Conservation (phyloP, 306 rosid genomes). For the Quercus parvula region DNA sequence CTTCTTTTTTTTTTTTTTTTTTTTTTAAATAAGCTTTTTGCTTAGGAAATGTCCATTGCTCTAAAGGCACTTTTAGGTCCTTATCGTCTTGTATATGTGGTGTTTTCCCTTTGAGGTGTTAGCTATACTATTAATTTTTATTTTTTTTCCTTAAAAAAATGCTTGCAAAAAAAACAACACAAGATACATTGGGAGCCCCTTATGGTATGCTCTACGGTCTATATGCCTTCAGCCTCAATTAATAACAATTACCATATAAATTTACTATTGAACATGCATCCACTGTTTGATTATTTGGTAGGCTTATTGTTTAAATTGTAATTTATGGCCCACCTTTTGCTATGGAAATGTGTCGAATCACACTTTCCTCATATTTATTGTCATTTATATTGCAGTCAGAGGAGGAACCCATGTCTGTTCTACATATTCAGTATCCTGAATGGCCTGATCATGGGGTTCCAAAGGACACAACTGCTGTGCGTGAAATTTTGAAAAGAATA, state of each 20-base stretch:
- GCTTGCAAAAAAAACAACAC: background rate
- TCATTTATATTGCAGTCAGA: constrained; percentile 51
- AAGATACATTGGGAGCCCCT: background rate
- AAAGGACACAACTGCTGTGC: constrained; percentile 58
- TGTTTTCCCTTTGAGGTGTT: background rate
- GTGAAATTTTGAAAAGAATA: constrained; percentile 67
- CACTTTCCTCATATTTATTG: constrained; percentile 10
- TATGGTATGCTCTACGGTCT: background rate
- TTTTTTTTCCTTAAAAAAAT: background rate
- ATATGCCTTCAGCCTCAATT: background rate
- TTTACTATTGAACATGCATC: background rate
- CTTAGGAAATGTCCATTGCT: background rate
- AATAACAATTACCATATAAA: background rate
- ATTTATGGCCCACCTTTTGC: constrained; percentile 14
- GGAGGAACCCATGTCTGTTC: constrained; percentile 57
- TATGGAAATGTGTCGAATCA: constrained; percentile 6
- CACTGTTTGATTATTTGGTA: background rate
- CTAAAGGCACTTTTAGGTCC: background rate
- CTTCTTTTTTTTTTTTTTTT: background rate
- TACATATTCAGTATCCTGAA: constrained; percentile 88
- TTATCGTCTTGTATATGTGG: background rate
- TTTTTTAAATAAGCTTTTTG: background rate
- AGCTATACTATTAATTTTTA: background rate
- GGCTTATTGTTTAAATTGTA: background rate
- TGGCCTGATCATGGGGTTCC: constrained; percentile 99